phyloP scores from a whole-genome alignment of 208 protist genomes.

The Crithidia thermophila region DNA sequence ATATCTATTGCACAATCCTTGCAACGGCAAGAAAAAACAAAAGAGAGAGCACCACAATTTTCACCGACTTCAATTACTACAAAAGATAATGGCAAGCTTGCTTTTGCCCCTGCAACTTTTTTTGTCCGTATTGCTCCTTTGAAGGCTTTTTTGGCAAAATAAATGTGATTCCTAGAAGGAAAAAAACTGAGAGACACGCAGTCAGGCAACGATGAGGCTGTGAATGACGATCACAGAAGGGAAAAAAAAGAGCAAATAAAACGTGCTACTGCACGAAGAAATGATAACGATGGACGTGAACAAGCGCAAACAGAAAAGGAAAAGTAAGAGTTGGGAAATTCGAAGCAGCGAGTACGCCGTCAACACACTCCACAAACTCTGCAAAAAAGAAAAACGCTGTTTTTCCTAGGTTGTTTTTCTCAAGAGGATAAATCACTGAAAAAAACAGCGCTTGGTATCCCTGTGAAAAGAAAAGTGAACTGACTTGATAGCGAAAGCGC shows the following conservation, averaged over 20 bases:
- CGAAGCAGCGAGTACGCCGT: too few species aligned
- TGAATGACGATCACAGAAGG: too few species aligned
- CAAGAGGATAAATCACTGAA: too few species aligned
- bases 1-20: not conserved
- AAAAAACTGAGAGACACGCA: not conserved
- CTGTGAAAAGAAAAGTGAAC: too few species aligned
- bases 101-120: conserved; percentile 7
- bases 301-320: conserved; percentile 1
- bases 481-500: too few species aligned
- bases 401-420: too few species aligned
- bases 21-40: conserved; percentile 2
- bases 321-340: too few species aligned
- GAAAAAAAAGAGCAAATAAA: not conserved
- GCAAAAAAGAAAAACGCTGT: too few species aligned
- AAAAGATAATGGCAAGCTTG: too few species aligned
- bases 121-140: not conserved
- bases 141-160: not conserved
- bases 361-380: too few species aligned
- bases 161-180: not conserved
- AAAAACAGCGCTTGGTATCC: too few species aligned
- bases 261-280: not conserved
- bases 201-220: conserved; percentile 4
- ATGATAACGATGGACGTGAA: not conserved
- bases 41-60: conserved; percentile 8
- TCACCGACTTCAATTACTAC: too few species aligned